Conservation (phyloP, 2,329 filamentous ascomycete genomes). For the Aspergillus pseudonomiae region DNA sequence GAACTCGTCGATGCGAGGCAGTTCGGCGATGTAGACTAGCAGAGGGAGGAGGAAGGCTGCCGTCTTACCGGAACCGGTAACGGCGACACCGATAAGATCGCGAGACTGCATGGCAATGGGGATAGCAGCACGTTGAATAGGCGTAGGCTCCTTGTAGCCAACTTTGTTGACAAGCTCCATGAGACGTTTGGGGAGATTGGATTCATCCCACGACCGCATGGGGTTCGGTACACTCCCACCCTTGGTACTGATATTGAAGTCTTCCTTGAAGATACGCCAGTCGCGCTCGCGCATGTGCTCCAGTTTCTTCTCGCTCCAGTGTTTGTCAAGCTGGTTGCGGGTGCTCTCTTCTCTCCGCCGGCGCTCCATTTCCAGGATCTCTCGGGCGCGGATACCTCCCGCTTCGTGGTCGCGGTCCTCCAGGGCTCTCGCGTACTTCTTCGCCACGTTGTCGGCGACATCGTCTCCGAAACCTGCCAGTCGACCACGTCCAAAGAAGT, state of each 20-base stretch:
- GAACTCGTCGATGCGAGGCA: slow-evolving; percentile 79
- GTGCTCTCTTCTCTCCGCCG: slow-evolving; percentile 72
- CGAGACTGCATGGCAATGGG: slow-evolving; percentile 90
- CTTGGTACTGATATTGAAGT: slow-evolving; percentile 95
- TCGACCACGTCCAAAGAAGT: slow-evolving; percentile 70
- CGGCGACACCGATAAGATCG: slow-evolving; percentile 96
- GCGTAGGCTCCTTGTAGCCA: slow-evolving; percentile 87
- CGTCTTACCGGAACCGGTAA: slow-evolving; percentile 98
- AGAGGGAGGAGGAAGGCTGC: slow-evolving; percentile 91
- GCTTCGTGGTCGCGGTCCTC: slow-evolving; percentile 75
- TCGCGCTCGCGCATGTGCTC: slow-evolving; percentile 95
- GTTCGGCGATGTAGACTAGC: slow-evolving; percentile 88
- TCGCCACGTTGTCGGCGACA: slow-evolving; percentile 53
- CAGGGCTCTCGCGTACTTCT: slow-evolving; percentile 68
- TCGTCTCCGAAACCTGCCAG: slow-evolving; percentile 69
- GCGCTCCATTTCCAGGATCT: slow-evolving; percentile 83
- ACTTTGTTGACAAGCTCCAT: slow-evolving; percentile 81
- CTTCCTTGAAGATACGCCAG: slow-evolving; percentile 99
- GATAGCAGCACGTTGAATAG: slow-evolving; percentile 92
- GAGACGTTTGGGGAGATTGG: slow-evolving; percentile 73
- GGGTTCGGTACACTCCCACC: slow-evolving; percentile 90
- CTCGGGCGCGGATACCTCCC: slow-evolving; percentile 73
- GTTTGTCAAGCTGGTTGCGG: slow-evolving; percentile 79
- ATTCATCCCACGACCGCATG: slow-evolving; percentile 93
- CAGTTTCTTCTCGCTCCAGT: slow-evolving; percentile 93